Evolutionary conservation across 352 stramenopile genomes (phyloP), one percentile per base, ranked within the genome.

Genomic region (Pythium utonaiense): DNA sequence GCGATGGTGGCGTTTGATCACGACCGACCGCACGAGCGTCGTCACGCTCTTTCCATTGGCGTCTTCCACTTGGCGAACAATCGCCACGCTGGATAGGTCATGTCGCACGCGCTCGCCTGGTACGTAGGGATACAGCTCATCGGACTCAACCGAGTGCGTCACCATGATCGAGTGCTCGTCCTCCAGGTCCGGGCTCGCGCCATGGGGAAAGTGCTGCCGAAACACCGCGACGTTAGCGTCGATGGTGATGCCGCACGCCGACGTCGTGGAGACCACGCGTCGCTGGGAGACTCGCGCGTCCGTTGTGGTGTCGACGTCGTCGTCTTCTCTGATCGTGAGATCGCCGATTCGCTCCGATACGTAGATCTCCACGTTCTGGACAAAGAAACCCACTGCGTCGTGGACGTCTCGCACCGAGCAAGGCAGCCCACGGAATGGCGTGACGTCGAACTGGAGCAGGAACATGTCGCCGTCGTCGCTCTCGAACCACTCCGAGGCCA

Each of bases 81-180:
- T n/a, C n/a, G n/a, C n/a, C n/a, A n/a, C n/a, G n/a, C n/a, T n/a
- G n/a, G n/a, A n/a, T 3, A 53, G 34, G 40, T 59, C 40, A 25
- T 68, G 63, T 33, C 41, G 50, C 3, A 56, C 62, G 42, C 66
- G 70, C 42, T 77, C 49, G 6, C 30, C 21, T 25, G 69, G 62
- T 12, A 44, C 17, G 53, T 87, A 87, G 36, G 75, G 77, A 33
- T 84, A 72, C 44, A 87, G 38, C 21, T 75, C 73, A 61, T 87
- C 75, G 7, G 71, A 57, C 33, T 84, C 75, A 16, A 87, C 76
- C 9, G 66, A 55, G 25, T 57, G 53, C 1, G 45, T 58, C 14
- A 55, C 33, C 17, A 62, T n/a, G 19, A 53, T 33, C 40, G 40
- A 34, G 33, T 67, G n/a, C n/a, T n/a, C 36, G 9, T 21, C 12